Base-by-base conservation (phyloP, 169 alveolate species). In the Plasmodium adleri region DNA sequence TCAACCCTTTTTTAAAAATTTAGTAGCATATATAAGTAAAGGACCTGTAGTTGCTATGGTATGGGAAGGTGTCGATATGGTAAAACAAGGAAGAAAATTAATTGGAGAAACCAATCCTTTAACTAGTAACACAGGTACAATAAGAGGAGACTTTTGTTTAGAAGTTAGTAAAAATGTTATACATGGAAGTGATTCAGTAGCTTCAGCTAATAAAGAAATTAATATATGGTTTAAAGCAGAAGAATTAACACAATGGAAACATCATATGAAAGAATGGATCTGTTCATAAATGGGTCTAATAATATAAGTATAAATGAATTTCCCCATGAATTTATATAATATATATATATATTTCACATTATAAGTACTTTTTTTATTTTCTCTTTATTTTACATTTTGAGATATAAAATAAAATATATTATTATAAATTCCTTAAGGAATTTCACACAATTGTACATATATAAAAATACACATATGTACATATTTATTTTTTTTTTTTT, bases 21-120 rank as follows among this genome's bases (percentile, higher is more conserved):
- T 98, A 28, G 94, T 98, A 71, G 93, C 88, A 28, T 98, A 97
- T 93, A 95, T 98, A 86, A 72, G 95, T 63, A 96, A 97, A 72
- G 99, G 99, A 22, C 99, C 99, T 28, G 99, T 98, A 26, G 98
- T 97, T 76, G 97, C 99, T 74, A 98, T 98, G 99, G 99, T 97
- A 28, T 98, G 99, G 98, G 99, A 98, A 95, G 99, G 99, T 24
- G 94, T 96, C 49, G 98, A 98, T 68, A 98, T 96, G 63, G 98
- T 98, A 45, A 96, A 95, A 88, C 96, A 97, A 74, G 99, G 99
- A 63, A 97, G 99, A 93, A 95, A 93, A 74, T 92, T 98, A 94
- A 95, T 98, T 72, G 99, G 99, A 20, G 98, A 97, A 52, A 98
- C 99, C 39, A 94, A 96, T 50, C 99, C 99, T 52, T 43, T 67